These are phyloP conservation scores for Saraca asoca DNA, from an alignment of 331 rosid genomes.

Conservation along the genomic window DNA sequence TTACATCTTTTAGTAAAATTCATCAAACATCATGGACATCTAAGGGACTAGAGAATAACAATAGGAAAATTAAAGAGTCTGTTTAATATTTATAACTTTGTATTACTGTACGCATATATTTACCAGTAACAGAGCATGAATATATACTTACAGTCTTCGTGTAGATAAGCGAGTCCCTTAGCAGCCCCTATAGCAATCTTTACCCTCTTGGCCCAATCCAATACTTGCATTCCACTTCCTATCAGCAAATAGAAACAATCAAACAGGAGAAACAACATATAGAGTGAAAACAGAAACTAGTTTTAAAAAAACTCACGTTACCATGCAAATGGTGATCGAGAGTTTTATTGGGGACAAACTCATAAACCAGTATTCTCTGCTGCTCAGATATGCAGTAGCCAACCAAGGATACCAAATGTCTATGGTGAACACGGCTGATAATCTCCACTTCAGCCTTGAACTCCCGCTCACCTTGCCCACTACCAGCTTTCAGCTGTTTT, in stretches of 20 bases:
- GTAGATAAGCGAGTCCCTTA: constrained; percentile 87
- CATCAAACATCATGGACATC: too few relatives aligned
- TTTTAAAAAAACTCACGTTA: constrained; percentile 40
- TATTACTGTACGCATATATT: too few relatives aligned
- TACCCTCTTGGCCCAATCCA: constrained; percentile 78
- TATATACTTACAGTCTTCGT: constrained; percentile 81
- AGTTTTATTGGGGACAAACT: constrained; percentile 81
- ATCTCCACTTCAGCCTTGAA: constrained; percentile 90
- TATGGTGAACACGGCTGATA: constrained; percentile 87
- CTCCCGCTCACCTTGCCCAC: constrained; percentile 95
- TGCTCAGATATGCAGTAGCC: constrained; percentile 81
- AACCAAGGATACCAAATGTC: constrained; percentile 79
- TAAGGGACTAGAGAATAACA: too few relatives aligned
- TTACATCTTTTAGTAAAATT: too few relatives aligned
- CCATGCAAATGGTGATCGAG: constrained; percentile 91
- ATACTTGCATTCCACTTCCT: constrained; percentile 65
- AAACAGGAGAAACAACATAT: constrained; percentile 21
- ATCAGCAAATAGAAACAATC: constrained; percentile 17
- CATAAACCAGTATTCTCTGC: constrained; percentile 79
- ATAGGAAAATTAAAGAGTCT: too few relatives aligned
- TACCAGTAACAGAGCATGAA: not conserved
- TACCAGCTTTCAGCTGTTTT: constrained; percentile 82
- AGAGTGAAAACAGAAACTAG: not conserved
- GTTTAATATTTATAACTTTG: too few relatives aligned
- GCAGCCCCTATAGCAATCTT: constrained; percentile 93